Evolutionary conservation across 2,329 filamentous ascomycete genomes (phyloP), one percentile per base, ranked within the genome.

Genomic region (Neopestalotiopsis sp.): DNA sequence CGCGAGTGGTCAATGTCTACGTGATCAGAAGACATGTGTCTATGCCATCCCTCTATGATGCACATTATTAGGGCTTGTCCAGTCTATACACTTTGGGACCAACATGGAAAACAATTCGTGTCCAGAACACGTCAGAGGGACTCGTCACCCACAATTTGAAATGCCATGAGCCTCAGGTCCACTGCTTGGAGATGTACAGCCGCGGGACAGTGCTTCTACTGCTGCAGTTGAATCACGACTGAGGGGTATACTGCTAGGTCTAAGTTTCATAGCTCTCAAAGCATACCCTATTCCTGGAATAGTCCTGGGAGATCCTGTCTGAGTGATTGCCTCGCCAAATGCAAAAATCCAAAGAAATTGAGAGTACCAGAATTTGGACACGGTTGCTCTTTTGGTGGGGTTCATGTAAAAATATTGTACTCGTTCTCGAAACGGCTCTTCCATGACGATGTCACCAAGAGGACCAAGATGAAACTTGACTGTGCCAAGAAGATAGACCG

Each of bases 291-390:
- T n/a, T 13, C 61, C 61, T n/a, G 38, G 61, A 9, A n/a, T 13
- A 2, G 14, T 24, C 13, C 32, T 17, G 2, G 61, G 32, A n/a
- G 12, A 10, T 24, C n/a, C 13, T 6, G 7, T 42, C 17, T n/a
- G 34, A 17, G 40, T 14, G 28, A 64, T 45, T 24, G 61, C 61
- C 38, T 64, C n/a, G 5, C 61, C 61, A 64, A 64, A 64, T 9
- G 61, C 61, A 14, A 64, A 38, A n/a, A 64, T 24, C 17, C 45
- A 64, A 10, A 64, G 38, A n/a, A 7, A 64, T 17, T 64, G 61
- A 6, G 61, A 30, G 38, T 24, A 64, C 38, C 61, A 64, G 24
- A 20, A n/a, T 20, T 38, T 13, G 4, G 17, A 49, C 17, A 17
- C 9, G 9, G 7, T 42, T 5, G 61, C 61, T n/a, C 12, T 24